These are phyloP conservation scores for Capsicum chinense DNA, from an alignment of 257 asterid genomes.

Conservation along the genomic window DNA sequence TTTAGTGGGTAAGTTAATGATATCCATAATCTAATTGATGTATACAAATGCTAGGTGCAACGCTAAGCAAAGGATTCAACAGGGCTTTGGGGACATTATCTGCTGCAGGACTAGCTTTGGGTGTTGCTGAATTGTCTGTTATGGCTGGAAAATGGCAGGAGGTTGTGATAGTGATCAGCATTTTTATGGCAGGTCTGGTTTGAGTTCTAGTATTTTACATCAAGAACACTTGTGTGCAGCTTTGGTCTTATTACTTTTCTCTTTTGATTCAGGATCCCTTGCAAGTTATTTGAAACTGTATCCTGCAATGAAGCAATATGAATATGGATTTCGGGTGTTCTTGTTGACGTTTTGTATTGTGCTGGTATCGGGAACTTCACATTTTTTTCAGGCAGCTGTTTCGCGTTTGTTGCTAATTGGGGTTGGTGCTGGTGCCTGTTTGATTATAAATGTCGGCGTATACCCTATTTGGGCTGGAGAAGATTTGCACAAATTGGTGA, in stretches of 20 bases:
- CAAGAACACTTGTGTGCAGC: not conserved
- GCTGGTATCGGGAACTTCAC: conserved; percentile 71
- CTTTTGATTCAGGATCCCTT: conserved; percentile 38
- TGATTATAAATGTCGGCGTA: conserved; percentile 65
- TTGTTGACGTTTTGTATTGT: conserved; percentile 84
- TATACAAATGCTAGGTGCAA: conserved; percentile 45
- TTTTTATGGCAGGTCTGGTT: conserved; percentile 68
- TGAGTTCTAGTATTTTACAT: not conserved
- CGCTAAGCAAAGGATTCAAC: conserved; percentile 55
- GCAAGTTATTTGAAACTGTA: conserved; percentile 76
- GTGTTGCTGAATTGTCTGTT: conserved; percentile 49
- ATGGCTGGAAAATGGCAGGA: conserved; percentile 65
- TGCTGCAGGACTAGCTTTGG: conserved; percentile 55
- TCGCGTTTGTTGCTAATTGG: conserved; percentile 72
- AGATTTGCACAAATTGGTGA: conserved; percentile 87
- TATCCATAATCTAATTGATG: conserved; percentile 9
- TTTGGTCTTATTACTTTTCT: not conserved
- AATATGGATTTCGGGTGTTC: conserved; percentile 93
- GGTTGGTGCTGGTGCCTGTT: conserved; percentile 78
- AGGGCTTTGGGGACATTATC: conserved; percentile 58
- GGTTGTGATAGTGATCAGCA: conserved; percentile 67
- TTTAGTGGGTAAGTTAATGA: not conserved
- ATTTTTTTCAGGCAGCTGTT: conserved; percentile 71
- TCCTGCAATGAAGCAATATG: conserved; percentile 90
- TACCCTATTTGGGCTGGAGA: conserved; percentile 97